Base-by-base conservation (phyloP, 148 eudicot species). In the Rhododendron griersonianum region DNA sequence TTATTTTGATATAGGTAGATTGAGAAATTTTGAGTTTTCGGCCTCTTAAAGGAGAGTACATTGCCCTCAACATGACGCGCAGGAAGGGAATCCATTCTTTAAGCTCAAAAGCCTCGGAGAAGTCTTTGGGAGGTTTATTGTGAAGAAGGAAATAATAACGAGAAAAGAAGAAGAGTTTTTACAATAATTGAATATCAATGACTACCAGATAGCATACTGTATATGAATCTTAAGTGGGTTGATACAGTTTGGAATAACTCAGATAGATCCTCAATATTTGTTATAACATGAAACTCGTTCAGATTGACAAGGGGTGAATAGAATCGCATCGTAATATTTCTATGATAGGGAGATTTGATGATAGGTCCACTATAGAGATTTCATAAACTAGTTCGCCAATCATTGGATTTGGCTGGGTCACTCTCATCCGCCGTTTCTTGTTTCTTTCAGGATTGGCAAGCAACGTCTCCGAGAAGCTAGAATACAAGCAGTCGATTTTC, bases 381-480 rank as follows among this genome's bases (percentile, higher is more conserved):
- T 41, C 45, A 6, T 41, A 41, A 83, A 45, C 23, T 69, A 30
- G 15, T 67, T 67, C 21, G 15, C 13, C 28, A 21, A 77, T 75
- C 80, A 77, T 41, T 47, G 50, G 50, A 9, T 47, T 77, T 77
- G 53, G 28, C 53, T 21, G 80, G 50, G 14, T 41, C 51, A 41
- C 25, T 77, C 48, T 41, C 84, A 83, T 65, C 71, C 15, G 23
- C 53, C 33, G 2, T 83, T 25, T 80, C 47, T 69, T 80, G 23
- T 84, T 80, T 82, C 50, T 84, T 86, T 84, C 88, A 96, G 99
- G 90, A 90, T 91, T 81, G 96, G 94, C 44, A 96, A 95, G 92
- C 99, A 96, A 80, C 90, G 96, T 67, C 65, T 96, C 59, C 90
- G 99, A 85, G 99, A 96, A 85, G 91, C 98, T 63, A 91, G 94